Evolutionary conservation across 768 basidiomycete species (phyloP).

Genomic region (Rhodocollybia butyracea): DNA sequence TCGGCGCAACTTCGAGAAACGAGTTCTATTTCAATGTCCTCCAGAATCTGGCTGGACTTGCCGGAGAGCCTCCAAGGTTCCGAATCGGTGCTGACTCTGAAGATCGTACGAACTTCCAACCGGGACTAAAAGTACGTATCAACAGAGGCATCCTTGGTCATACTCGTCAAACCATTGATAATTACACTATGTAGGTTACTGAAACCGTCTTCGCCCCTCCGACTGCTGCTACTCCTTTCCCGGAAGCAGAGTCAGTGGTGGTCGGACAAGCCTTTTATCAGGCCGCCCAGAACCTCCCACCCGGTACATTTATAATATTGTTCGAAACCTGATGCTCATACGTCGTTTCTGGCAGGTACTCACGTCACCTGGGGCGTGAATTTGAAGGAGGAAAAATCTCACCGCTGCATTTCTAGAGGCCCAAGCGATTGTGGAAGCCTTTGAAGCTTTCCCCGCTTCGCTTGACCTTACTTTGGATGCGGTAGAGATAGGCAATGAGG

Average conservation of each 20-base stretch:
- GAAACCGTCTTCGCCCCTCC: constrained; percentile 48
- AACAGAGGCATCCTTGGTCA: not conserved
- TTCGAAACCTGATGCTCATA: not conserved
- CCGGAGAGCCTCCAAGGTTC: constrained; percentile 52
- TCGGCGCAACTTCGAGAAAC: constrained; percentile 48
- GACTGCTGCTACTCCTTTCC: constrained; percentile 53
- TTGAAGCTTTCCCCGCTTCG: constrained; percentile 36
- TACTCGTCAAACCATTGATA: not conserved
- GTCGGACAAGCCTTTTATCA: constrained; percentile 58
- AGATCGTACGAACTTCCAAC: constrained; percentile 57
- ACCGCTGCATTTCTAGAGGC: constrained; percentile 48
- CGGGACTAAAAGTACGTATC: constrained; percentile 38
- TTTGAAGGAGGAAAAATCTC: constrained; percentile 49
- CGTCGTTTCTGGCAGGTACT: constrained; percentile 36
- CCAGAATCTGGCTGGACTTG: constrained; percentile 49
- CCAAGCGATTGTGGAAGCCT: constrained; percentile 45
- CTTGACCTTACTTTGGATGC: constrained; percentile 48
- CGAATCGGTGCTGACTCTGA: constrained; percentile 56
- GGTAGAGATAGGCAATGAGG: constrained; percentile 64
- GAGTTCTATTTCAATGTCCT: constrained; percentile 60
- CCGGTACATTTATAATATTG: constrained; percentile 26
- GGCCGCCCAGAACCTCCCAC: constrained; percentile 48
- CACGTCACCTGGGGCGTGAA: constrained; percentile 69
- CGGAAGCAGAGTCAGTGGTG: constrained; percentile 59
- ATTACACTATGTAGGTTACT: constrained; percentile 31